Evolutionary conservation across 305 asterid species (phyloP), one percentile per base, ranked within the genome.

Genomic region (Fraxinus xanthoxyloides): DNA sequence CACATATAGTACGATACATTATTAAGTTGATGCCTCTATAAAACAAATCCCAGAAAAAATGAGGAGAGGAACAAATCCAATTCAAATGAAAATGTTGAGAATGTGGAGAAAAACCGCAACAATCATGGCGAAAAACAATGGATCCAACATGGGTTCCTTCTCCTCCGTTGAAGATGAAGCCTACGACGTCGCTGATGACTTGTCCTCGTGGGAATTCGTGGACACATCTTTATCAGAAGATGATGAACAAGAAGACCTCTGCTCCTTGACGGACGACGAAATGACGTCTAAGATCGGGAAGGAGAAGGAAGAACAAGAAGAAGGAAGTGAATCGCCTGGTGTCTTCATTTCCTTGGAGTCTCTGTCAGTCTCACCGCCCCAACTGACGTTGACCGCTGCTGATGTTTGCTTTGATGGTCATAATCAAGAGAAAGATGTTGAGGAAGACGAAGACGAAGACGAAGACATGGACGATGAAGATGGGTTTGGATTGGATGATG

Each of bases 181-280:
- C 9, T 77, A 72, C 84, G 86, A 32, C 48, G 85, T 78, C 75
- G 79, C 63, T 13, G 88, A 80, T 8, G 97, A 89, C 28, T 78
- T 94, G 83, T 86, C 97, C 51, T 51, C 92, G 3, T 94, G 98
- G 98, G 97, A 93, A 87, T 76, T 94, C 86, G 87, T 94, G 89
- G 82, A 88, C 88, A 90, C 89, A 9, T 84, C 92, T n/a, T 90
- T 83, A 65, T 92, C 88, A 75, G 93, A 91, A 69, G 88, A 87
- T 54, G 93, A 90, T 67, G 89, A 86, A 61, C 91, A 86, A 28
- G 85, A 77, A 6, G 91, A 87, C 28, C 84, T 82, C 46, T 91
- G 75, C 90, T 92, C 91, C 80, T 79, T 86, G 92, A 86, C 81
- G 88, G 85, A 48, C n/a, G 80, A 43, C 7, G 84, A 69, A 3